Conservation (phyloP, 306 rosid genomes). For the Luffa aegyptiaca region DNA sequence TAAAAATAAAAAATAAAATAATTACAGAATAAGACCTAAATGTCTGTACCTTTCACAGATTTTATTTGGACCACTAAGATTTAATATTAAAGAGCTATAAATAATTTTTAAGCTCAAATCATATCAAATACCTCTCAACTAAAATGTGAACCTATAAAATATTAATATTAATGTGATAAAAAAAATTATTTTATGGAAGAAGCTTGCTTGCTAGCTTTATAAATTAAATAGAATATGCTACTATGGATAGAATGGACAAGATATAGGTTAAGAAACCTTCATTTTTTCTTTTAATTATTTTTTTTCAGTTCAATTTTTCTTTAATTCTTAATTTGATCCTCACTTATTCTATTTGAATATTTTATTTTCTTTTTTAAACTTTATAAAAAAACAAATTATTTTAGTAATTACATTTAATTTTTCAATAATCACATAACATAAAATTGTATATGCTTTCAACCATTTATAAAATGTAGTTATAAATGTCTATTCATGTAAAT, state of each 20-base stretch:
- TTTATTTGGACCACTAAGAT: conserved; percentile 3
- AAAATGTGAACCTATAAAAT: neutral
- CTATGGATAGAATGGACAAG: neutral
- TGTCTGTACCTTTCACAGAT: neutral
- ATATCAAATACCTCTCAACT: neutral
- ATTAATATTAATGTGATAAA: neutral
- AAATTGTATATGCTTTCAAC: too few species aligned
- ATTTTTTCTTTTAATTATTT: too few species aligned
- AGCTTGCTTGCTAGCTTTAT: neutral
- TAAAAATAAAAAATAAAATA: neutral
- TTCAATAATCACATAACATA: neutral
- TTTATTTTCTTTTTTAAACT: too few species aligned
- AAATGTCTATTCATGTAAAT: neutral
- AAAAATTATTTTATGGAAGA: neutral
- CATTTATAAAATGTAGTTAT: too few species aligned
- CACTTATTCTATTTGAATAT: too few species aligned
- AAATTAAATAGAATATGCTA: neutral
- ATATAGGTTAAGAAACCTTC: too few species aligned
- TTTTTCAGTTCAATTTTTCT: too few species aligned
- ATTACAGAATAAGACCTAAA: neutral
- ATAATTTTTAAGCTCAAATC: neutral
- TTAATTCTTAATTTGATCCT: too few species aligned
- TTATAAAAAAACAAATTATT: neutral
- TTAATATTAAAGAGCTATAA: neutral
- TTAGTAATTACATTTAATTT: neutral